Conservation (phyloP, 2,329 filamentous ascomycete genomes). For the Immersiporthe knoxdaviesiana region DNA sequence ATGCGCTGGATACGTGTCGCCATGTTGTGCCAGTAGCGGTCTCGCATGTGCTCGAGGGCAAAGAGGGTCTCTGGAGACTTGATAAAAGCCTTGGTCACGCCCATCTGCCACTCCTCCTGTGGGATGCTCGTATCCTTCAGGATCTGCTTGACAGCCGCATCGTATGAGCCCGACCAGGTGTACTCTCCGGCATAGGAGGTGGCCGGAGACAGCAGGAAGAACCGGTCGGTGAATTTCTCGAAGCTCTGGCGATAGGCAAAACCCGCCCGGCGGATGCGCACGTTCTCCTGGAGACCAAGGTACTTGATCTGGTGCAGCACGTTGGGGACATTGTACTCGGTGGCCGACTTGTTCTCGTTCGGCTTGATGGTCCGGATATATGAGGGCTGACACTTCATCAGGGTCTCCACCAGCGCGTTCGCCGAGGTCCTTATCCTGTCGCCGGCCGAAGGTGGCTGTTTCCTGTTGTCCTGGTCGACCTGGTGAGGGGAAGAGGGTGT, state of each 20-base stretch:
- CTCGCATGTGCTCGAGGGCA: slow-evolving; percentile 95
- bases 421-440: slow-evolving; percentile 95
- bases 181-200: slow-evolving; percentile 97
- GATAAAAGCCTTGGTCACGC: slow-evolving; percentile 95
- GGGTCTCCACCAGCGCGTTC: slow-evolving; percentile 88
- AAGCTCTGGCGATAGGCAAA: slow-evolving; percentile 97
- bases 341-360: slow-evolving; percentile 96
- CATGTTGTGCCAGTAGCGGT: slow-evolving; percentile 99
- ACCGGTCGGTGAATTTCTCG: slow-evolving; percentile 97
- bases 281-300: slow-evolving; percentile 98
- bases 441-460: slow-evolving; percentile 89
- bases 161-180: slow-evolving; percentile 88
- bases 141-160: slow-evolving; percentile 88
- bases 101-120: slow-evolving; percentile 94
- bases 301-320: slow-evolving; percentile 99
- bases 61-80: slow-evolving; percentile 97
- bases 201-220: slow-evolving; percentile 91
- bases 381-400: slow-evolving; percentile 97
- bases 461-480: slow-evolving; percentile 93
- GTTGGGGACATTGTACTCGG: slow-evolving; percentile 88
- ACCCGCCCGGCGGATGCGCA: slow-evolving; percentile 91
- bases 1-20: slow-evolving; percentile 95
- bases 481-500: slow-evolving; percentile 88
- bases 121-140: slow-evolving; percentile 96
- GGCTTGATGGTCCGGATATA: slow-evolving; percentile 99